Percentiles rank a stretch among this genome's conserved stretches.
phyloP scores from a whole-genome alignment of 1,284 basidiomycete species.

The Ustilago curta region DNA sequence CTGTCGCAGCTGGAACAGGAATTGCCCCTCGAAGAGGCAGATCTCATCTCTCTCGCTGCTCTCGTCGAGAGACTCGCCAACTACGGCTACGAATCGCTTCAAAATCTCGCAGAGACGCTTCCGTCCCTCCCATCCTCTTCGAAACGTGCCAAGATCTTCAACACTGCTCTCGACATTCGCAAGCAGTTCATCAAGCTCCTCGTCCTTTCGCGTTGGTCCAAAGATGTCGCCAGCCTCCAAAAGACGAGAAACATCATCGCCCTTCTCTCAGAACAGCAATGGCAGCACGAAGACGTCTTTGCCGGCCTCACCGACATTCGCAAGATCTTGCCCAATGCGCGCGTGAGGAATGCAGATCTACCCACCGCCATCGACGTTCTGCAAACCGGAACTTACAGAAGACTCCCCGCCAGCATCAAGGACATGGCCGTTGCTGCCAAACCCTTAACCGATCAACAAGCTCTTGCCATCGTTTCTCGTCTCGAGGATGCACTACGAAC shows the following conservation, averaged over 20 bases:
- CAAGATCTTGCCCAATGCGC: conserved; percentile 71
- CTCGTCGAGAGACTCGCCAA: conserved; percentile 81
- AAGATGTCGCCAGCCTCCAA: conserved; percentile 48
- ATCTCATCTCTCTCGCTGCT: conserved; percentile 80
- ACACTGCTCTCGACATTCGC: conserved; percentile 87
- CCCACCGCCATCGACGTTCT: conserved; percentile 87
- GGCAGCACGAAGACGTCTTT: conserved; percentile 81
- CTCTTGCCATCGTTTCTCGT: conserved; percentile 76
- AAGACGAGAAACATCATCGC: conserved; percentile 62
- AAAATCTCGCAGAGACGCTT: conserved; percentile 87
- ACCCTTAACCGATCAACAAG: conserved; percentile 78
- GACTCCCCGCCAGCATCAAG: conserved; percentile 81
- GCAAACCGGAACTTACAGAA: conserved; percentile 82
- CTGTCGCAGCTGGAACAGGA: conserved; percentile 76
- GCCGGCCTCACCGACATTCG: conserved; percentile 76
- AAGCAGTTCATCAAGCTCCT: conserved; percentile 90
- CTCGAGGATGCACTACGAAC: conserved; percentile 82
- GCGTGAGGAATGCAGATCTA: conserved; percentile 86
- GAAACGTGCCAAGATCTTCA: conserved; percentile 82
- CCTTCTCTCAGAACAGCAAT: conserved; percentile 74
- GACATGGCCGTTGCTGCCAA: conserved; percentile 75
- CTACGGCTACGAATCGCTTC: conserved; percentile 83
- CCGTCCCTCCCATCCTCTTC: conserved; percentile 84
- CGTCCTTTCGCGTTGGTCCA: conserved; percentile 64
- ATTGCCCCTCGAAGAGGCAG: conserved; percentile 80